A percentile compares a stretch with the other conserved stretches of the same genome.
Conservation (phyloP, 2,329 filamentous ascomycete genomes). For the Cladosporium sp. region DNA sequence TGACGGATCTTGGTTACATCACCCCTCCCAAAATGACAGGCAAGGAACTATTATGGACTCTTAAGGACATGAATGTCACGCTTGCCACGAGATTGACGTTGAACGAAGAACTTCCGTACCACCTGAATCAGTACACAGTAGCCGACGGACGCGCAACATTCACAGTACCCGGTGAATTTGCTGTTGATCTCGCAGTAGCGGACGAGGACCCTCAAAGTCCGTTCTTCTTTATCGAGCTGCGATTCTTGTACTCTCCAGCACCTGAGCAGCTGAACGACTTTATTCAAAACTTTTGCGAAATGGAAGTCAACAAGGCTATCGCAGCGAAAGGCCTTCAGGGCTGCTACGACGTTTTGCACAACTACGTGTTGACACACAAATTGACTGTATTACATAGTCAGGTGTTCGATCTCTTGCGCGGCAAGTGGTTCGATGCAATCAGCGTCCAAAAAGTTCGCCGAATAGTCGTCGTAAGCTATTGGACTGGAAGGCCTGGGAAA, state of each 20-base stretch:
- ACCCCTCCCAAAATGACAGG: conserved; percentile 62
- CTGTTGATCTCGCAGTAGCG: conserved; percentile 85
- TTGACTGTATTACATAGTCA: conserved; percentile 76
- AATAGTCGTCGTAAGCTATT: conserved; percentile 84
- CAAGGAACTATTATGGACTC: conserved; percentile 64
- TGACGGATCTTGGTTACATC: conserved; percentile 78
- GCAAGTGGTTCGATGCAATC: conserved; percentile 71
- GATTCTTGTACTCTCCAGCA: conserved; percentile 70
- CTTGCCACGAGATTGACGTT: conserved; percentile 78
- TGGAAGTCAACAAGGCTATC: conserved; percentile 65
- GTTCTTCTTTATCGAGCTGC: conserved; percentile 90
- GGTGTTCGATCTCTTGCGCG: conserved; percentile 60
- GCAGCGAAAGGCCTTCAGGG: conserved; percentile 64
- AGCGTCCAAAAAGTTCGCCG: conserved; percentile 74
- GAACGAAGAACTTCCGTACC: conserved; percentile 72
- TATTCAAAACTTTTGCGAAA: conserved; percentile 62
- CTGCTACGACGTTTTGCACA: conserved; percentile 82
- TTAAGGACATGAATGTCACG: conserved; percentile 76
- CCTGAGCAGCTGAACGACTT: conserved; percentile 54
- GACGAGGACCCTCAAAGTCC: conserved; percentile 77
- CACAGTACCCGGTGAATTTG: conserved; percentile 74
- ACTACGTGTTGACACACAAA: conserved; percentile 84
- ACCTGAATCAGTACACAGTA: conserved; percentile 72
- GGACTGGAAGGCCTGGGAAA: conserved; percentile 61
- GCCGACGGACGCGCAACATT: conserved; percentile 87